Percentiles rank a stretch among this genome's conserved stretches.
Conservation (phyloP, 1,139 yeast species). For the Magnusiomyces suaveolens region DNA sequence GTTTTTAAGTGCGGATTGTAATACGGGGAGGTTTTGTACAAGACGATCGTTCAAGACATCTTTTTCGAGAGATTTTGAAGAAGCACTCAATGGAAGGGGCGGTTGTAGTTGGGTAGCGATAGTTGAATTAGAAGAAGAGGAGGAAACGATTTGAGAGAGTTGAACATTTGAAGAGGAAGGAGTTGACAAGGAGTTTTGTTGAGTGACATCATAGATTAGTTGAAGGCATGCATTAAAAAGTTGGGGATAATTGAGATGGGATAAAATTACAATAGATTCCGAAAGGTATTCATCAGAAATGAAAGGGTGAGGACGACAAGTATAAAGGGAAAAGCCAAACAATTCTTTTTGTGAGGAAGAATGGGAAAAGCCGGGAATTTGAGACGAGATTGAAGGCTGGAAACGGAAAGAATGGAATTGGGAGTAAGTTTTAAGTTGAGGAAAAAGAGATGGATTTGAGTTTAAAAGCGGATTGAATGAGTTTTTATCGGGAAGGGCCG, state of each 20-base stretch:
- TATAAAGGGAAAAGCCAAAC: conserved; percentile 24
- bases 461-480: background rate
- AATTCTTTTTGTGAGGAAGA: background rate
- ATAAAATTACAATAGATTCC: conserved; percentile 25
- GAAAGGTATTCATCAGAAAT: conserved; percentile 25
- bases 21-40: conserved; percentile 5
- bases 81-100: background rate
- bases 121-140: background rate
- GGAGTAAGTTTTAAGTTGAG: background rate
- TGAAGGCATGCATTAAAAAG: conserved; percentile 22
- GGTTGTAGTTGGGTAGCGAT: background rate
- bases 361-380: background rate
- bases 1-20: conserved; percentile 14
- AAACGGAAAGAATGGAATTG: conserved; percentile 24
- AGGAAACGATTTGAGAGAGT: background rate
- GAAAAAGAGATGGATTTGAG: background rate
- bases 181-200: conserved; percentile 1
- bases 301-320: conserved; percentile 19
- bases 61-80: background rate
- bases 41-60: background rate
- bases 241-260: conserved; percentile 22
- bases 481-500: conserved; percentile 25
- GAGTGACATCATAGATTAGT: conserved; percentile 17
- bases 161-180: too few species aligned
- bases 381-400: conserved; percentile 1